Base-by-base conservation (phyloP, 768 basidiomycete species). In the Gymnopilus dilepis region DNA sequence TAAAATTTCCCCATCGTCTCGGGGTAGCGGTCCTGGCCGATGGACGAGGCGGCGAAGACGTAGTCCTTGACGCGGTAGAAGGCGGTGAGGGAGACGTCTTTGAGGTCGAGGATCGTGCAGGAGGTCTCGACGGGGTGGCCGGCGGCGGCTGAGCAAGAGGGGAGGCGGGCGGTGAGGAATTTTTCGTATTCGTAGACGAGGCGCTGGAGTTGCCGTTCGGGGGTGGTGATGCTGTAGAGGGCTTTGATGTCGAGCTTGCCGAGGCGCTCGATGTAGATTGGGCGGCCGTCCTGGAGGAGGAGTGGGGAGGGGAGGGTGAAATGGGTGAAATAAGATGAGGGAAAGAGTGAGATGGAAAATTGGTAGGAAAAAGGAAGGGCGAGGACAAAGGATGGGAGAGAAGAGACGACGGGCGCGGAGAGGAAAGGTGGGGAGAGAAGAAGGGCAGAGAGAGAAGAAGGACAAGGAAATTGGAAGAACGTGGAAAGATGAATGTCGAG, bases 1-100 rank as follows among this genome's bases (percentile, higher is more conserved):
- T 93, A 99, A 81, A 99, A 98, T 73, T 92, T 94, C 80, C 97
- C 97, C 97, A 98, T 94, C 66, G 83, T 87, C 75, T 97, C 94
- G 1, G 95, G 93, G 75, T 95, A 99, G 66, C 91, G 83, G 79
- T 97, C 86, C 75, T 97, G 95, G 11, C 94, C 93, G 74, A 99
- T 89, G 26, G 73, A 71, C 0, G 90, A 79, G 0, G 95, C 92
- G 21, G 84, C 75, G 63, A 81, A 84, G 42, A 99, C 91, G 80
- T 95, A 97, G 77, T 93, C 91, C 78, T 94, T 96, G 78, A 99
- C 95, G 70, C 85, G 86, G 75, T 90, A 95, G 73, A 98, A 99
- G 72, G 86, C 87, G 63, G 84, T 75, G 63, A 99, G 72, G 54
- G 83, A 81, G 40, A 91, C 88, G 67, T 81, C 80, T 22, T 86